phyloP scores from a whole-genome alignment of 208 protist genomes.

The Acanthamoeba royreba region DNA sequence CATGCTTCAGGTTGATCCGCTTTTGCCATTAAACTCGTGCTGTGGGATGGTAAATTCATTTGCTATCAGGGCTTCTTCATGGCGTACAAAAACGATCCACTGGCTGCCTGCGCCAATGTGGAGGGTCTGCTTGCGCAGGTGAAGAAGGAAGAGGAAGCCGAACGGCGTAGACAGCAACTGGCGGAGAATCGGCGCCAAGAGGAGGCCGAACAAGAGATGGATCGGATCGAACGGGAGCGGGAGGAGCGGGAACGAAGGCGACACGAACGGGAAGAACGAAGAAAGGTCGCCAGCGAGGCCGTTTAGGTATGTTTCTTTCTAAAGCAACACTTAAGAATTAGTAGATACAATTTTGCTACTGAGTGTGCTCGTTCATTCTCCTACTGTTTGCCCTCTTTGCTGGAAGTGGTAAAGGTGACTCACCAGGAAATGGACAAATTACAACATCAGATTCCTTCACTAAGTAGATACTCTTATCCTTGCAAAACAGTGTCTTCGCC shows the following conservation, averaged over 20 bases:
- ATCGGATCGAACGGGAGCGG: not conserved
- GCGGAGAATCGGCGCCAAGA: not conserved
- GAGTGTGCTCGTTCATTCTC: too few species aligned
- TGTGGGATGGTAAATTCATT: not conserved
- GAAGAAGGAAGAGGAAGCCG: not conserved
- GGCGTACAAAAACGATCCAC: slow-evolving; percentile 8
- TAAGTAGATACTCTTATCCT: too few species aligned
- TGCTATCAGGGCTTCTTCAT: slow-evolving; percentile 46
- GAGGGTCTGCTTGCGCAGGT: not conserved
- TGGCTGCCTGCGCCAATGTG: not conserved
- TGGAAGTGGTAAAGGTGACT: too few species aligned
- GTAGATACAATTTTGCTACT: too few species aligned
- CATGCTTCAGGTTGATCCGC: not conserved
- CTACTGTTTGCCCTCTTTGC: too few species aligned
- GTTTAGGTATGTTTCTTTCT: too few species aligned
- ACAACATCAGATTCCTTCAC: too few species aligned
- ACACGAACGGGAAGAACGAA: not conserved
- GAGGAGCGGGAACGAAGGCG: not conserved
- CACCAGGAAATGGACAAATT: too few species aligned
- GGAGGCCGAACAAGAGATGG: not conserved
- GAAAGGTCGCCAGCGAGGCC: too few species aligned
- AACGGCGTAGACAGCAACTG: not conserved
- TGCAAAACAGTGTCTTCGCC: too few species aligned
- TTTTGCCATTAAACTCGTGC: not conserved
- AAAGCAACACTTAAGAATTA: too few species aligned